Percentiles rank a stretch among this genome's conserved stretches.
phyloP scores from a whole-genome alignment of 2,329 filamentous ascomycete species.

The Dactylellina drechsleri region DNA sequence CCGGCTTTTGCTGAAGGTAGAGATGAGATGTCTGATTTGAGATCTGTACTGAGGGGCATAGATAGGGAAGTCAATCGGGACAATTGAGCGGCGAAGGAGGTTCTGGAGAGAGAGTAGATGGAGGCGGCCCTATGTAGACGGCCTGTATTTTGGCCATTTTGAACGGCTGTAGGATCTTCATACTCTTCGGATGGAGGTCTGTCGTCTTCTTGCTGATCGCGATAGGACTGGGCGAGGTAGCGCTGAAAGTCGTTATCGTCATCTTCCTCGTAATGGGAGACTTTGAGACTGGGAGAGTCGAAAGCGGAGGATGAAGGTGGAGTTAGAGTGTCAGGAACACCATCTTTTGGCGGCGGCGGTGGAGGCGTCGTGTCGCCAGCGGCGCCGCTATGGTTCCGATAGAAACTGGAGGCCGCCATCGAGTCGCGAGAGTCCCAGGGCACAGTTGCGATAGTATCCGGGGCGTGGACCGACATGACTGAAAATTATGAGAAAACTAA shows the following conservation, averaged over 20 bases:
- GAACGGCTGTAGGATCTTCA: conserved; percentile 9
- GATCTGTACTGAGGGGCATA: conserved; percentile 82
- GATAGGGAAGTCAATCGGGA: conserved; percentile 90
- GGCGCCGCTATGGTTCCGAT: conserved; percentile 14
- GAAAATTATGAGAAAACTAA: background rate
- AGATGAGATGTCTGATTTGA: conserved; percentile 83
- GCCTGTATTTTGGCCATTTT: conserved; percentile 27
- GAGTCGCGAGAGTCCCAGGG: conserved; percentile 20
- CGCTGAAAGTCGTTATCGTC: conserved; percentile 51
- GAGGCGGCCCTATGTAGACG: conserved; percentile 73
- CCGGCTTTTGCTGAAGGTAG: conserved; percentile 88
- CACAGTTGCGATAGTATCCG: conserved; percentile 27
- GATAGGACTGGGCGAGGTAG: conserved; percentile 50
- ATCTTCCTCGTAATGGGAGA: conserved; percentile 41
- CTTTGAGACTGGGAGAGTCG: conserved; percentile 40
- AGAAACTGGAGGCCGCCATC: conserved; percentile 16
- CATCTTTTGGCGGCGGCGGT: conserved; percentile 50
- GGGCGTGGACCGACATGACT: conserved; percentile 42
- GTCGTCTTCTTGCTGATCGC: conserved; percentile 25
- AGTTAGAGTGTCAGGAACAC: conserved; percentile 44
- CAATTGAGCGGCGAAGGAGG: conserved; percentile 91
- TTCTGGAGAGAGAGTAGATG: conserved; percentile 90
- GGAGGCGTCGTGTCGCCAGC: conserved; percentile 32
- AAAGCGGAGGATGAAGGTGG: conserved; percentile 39
- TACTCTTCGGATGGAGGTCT: conserved; percentile 38